Evolutionary conservation across 148 eudicot genomes (phyloP), one percentile per base, ranked within the genome.

Genomic region (Mesembryanthemum crystallinum): DNA sequence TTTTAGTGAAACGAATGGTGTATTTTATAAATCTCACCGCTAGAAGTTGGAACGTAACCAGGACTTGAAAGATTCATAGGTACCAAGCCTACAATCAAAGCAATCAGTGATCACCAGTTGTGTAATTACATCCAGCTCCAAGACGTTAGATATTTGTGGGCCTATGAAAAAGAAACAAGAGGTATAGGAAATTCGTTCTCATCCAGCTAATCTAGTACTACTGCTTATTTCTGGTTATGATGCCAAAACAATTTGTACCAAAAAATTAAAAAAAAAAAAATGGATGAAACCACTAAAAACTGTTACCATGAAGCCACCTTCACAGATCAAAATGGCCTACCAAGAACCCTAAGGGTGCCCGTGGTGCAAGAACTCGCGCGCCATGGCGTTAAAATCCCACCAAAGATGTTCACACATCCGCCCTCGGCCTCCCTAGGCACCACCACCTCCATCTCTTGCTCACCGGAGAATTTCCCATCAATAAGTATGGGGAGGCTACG

Each of bases 301-400:
- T 69, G 23, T 10, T 71, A 71, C 55, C 79, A 80, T 76, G 72
- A 80, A 75, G 72, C 72, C 15, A 71, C 66, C 28, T n/a, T 70
- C 72, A 18, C 25, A 42, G 65, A 43, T 70, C 15, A 52, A 32
- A 7, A 63, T 21, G 82, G 82, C 33, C 30, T 30, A 64, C 15
- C n/a, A 8, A 70, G 35, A 29, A 62, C 74, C 63, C 11, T 80
- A 28, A 64, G 39, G 21, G 67, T 80, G n/a, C 79, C 82, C 5
- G 75, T 80, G 28, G 79, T 63, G n/a, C 82, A 80, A 67, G 82
- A 80, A 63, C 64, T 80, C 25, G 76, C 65, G 0, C 78, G 82
- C 4, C 71, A 29, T 52, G 67, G 79, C 33, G 13, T 37, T 45
- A 32, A 70, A 52, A 10, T 39, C n/a, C 42, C 64, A 39, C 82